phyloP scores from a whole-genome alignment of 768 basidiomycete species.

The Leccinum uliginosum region DNA sequence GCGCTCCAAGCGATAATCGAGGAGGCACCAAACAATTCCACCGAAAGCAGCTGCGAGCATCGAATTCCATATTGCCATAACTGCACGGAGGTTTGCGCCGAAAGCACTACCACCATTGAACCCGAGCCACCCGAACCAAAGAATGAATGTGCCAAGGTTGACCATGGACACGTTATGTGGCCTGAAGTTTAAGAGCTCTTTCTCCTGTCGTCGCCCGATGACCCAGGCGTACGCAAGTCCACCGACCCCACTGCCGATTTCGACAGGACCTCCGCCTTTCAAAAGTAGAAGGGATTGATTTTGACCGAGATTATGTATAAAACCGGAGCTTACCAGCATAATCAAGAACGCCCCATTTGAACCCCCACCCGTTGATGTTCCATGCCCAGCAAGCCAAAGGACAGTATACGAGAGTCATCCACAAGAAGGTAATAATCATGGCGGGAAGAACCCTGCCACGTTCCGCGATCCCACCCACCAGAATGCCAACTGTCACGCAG shows the following conservation, averaged over 20 bases:
- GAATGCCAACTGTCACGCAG: constrained; percentile 72
- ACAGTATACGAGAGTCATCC: constrained; percentile 86
- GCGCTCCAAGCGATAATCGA: constrained; percentile 75
- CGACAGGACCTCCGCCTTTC: constrained; percentile 80
- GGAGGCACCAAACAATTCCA: constrained; percentile 77
- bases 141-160: constrained; percentile 76
- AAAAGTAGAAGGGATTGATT: neutral
- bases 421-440: constrained; percentile 76
- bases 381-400: constrained; percentile 86
- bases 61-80: constrained; percentile 84
- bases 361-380: constrained; percentile 79
- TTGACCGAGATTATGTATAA: constrained; percentile 1
- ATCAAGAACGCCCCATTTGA: constrained; percentile 80
- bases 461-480: constrained; percentile 81
- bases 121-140: constrained; percentile 88
- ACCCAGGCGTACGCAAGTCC: constrained; percentile 86
- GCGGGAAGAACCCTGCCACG: constrained; percentile 80
- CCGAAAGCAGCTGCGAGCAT: constrained; percentile 82
- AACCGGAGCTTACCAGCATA: constrained; percentile 64
- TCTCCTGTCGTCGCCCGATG: constrained; percentile 74
- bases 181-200: constrained; percentile 72
- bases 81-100: constrained; percentile 81
- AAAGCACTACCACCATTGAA: constrained; percentile 91
- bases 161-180: constrained; percentile 87
- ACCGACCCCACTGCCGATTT: constrained; percentile 80